Conservation (phyloP, 352 stramenopile species). For the Vaucheria bursata region DNA sequence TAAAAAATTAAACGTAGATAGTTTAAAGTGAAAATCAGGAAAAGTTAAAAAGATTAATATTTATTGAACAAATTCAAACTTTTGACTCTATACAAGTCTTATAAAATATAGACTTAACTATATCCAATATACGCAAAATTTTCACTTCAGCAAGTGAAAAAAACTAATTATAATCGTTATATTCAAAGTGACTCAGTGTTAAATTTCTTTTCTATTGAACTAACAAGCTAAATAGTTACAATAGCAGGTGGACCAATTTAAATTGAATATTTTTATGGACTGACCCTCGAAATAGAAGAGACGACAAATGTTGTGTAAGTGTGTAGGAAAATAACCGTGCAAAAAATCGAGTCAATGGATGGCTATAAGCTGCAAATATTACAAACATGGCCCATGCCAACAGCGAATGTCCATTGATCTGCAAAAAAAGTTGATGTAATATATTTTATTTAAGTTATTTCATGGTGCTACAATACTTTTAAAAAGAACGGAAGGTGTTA, state of each 20-base stretch:
- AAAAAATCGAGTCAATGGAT: slow-evolving; percentile 17
- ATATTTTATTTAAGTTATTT: not conserved
- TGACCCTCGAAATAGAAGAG: slow-evolving; percentile 18
- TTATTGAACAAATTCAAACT: no score
- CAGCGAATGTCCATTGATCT: not conserved
- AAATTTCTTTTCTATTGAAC: not conserved
- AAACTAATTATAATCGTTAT: not conserved
- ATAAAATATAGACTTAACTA: not conserved
- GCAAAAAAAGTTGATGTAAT: not conserved
- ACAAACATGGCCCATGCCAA: slow-evolving; percentile 15
- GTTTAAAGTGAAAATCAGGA: no score
- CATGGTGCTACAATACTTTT: not conserved
- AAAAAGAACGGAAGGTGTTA: not conserved
- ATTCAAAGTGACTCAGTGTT: not conserved
- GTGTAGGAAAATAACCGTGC: slow-evolving; percentile 27
- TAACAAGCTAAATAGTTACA: not conserved
- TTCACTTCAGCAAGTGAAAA: not conserved
- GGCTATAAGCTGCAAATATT: slow-evolving; percentile 10
- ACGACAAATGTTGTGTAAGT: slow-evolving; percentile 17
- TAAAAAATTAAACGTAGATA: no score
- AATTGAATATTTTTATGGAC: not conserved
- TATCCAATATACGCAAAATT: not conserved
- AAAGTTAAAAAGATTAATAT: no score
- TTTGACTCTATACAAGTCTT: no score
- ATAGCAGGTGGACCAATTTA: not conserved